Evolutionary conservation across 805 yeast species (phyloP).

Genomic region (Candida maltosa): DNA sequence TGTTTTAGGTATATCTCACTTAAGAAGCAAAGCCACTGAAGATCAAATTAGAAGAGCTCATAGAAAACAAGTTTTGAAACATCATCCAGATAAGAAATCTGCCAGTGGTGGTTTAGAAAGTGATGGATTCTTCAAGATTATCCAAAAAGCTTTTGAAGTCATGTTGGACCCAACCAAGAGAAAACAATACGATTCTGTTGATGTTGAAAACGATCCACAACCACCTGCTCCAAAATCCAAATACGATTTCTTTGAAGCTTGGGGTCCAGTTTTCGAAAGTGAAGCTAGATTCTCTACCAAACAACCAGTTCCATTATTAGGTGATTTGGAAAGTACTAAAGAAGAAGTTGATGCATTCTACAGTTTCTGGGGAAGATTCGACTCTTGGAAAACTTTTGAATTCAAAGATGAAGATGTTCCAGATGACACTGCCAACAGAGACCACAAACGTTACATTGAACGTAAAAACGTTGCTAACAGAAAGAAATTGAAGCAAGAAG

Average conservation of each 20-base stretch:
- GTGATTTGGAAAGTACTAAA: conserved; percentile 63
- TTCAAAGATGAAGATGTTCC: conserved; percentile 99
- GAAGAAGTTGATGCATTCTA: conserved; percentile 87
- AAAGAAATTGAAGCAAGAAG: conserved; percentile 96
- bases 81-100: conserved; percentile 98
- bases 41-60: conserved; percentile 95
- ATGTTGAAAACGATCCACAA: conserved; percentile 76
- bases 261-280: conserved; percentile 87
- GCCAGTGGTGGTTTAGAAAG: conserved; percentile 84
- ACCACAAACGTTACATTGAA: conserved; percentile 97
- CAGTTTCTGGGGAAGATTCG: conserved; percentile 89
- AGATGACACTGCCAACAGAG: conserved; percentile 98
- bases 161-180: conserved; percentile 83
- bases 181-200: conserved; percentile 94
- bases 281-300: conserved; percentile 92
- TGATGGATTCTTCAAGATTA: conserved; percentile 96
- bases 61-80: conserved; percentile 92
- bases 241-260: conserved; percentile 86
- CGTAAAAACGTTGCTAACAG: conserved; percentile 95
- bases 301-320: conserved; percentile 84
- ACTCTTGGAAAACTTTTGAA: conserved; percentile 98
- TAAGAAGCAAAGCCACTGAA: conserved; percentile 87
- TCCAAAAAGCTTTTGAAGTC: conserved; percentile 93
- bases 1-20: conserved; percentile 88
- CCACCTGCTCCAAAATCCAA: conserved; percentile 67